Conservation (phyloP, 2,329 filamentous ascomycete genomes). For the Monosporascus sp. region DNA sequence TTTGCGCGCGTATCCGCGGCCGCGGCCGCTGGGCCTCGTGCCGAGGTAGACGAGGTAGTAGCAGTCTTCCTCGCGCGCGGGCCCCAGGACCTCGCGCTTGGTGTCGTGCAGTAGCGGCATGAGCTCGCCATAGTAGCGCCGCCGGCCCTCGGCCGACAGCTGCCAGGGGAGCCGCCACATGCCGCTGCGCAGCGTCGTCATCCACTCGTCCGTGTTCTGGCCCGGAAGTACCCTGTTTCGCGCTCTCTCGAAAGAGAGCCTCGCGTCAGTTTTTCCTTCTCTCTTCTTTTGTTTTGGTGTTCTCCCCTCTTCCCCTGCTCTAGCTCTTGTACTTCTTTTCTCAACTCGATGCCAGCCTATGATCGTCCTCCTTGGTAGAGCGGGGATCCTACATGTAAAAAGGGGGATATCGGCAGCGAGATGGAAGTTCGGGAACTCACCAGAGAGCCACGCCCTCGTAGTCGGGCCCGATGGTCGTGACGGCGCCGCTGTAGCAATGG, state of each 20-base stretch:
- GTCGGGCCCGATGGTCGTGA: constrained; percentile 68
- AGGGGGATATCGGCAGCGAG: too few species aligned
- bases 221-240: constrained; percentile 66
- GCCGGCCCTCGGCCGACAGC: constrained; percentile 65
- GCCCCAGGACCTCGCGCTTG: constrained; percentile 63
- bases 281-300: neutral
- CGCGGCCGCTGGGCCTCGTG: constrained; percentile 63
- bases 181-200: constrained; percentile 67
- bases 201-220: constrained; percentile 66
- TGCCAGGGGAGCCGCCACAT: constrained; percentile 74
- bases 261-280: constrained; percentile 7
- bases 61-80: constrained; percentile 55
- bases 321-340: too few species aligned
- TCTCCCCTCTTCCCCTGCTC: neutral
- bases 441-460: constrained; percentile 76
- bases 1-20: constrained; percentile 67
- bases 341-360: too few species aligned
- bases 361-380: too few species aligned
- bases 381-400: too few species aligned
- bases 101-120: constrained; percentile 68
- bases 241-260: neutral
- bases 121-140: constrained; percentile 73
- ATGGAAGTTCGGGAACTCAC: constrained; percentile 40
- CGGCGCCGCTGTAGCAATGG: constrained; percentile 68
- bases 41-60: constrained; percentile 85